Conservation (phyloP, 2,329 filamentous ascomycete species). For the Pezicula radicicola region DNA sequence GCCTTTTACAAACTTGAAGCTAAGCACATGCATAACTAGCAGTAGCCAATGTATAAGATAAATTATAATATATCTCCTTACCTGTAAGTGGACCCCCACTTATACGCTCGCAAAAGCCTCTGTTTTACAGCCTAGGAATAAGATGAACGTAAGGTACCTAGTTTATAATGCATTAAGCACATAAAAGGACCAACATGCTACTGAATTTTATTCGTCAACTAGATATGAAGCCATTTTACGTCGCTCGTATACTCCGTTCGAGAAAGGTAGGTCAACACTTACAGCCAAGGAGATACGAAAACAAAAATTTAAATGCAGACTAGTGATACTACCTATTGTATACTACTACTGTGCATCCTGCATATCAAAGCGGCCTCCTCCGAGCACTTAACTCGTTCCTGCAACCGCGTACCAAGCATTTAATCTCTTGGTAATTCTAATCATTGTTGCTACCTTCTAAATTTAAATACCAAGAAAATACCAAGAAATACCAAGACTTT, state of each 20-base stretch:
- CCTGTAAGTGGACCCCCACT: neutral
- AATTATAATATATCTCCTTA: neutral
- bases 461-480: constrained; percentile 1
- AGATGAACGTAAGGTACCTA: no score
- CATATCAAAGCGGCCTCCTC: neutral
- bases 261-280: no score
- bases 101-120: no score
- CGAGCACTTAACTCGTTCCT: neutral
- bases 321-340: neutral
- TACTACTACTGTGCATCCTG: neutral
- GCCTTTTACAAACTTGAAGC: neutral
- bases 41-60: no score
- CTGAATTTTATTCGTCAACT: no score
- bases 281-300: neutral
- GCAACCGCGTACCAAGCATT: neutral
- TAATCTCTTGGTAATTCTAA: neutral
- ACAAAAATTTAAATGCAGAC: neutral
- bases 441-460: neutral
- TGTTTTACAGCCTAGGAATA: no score
- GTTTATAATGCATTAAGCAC: no score
- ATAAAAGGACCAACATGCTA: no score
- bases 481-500: constrained; percentile 1
- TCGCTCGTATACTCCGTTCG: no score
- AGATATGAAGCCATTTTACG: no score
- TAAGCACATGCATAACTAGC: neutral